phyloP scores from a whole-genome alignment of 495 filamentous ascomycete species.

The Elaphomyces granulatus region DNA sequence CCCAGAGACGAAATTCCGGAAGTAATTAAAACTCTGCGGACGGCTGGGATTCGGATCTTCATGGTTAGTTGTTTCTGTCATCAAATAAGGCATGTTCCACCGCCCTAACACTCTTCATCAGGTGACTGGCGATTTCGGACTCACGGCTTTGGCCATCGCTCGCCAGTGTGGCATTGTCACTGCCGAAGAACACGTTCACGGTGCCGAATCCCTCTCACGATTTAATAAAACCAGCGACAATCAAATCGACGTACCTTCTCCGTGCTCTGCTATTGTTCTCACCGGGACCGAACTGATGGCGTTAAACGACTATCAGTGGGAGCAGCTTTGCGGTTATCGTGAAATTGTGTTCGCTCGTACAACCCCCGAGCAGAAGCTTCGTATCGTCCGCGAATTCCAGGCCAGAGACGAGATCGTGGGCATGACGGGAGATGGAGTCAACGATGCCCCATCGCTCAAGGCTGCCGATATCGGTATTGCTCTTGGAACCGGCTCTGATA shows the following conservation, averaged over 20 bases:
- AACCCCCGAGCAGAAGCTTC: slow-evolving; percentile 62
- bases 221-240: slow-evolving; percentile 1
- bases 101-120: slow-evolving; percentile 13
- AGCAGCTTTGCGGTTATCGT: slow-evolving; percentile 39
- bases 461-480: slow-evolving; percentile 41
- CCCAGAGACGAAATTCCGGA: slow-evolving; percentile 48
- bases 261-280: slow-evolving; percentile 17
- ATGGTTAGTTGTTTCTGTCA: slow-evolving; percentile 32
- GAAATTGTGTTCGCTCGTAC: slow-evolving; percentile 62
- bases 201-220: background rate
- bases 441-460: slow-evolving; percentile 43
- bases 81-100: too few relatives aligned
- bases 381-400: slow-evolving; percentile 55
- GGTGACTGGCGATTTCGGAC: slow-evolving; percentile 52
- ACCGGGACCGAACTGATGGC: slow-evolving; percentile 42
- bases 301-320: slow-evolving; percentile 43
- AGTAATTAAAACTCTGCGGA: slow-evolving; percentile 41
- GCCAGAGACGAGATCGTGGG: slow-evolving; percentile 28
- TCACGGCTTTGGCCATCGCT: slow-evolving; percentile 57
- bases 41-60: slow-evolving; percentile 48
- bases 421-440: slow-evolving; percentile 46
- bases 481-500: slow-evolving; percentile 37
- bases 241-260: background rate
- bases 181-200: slow-evolving; percentile 12
- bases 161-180: slow-evolving; percentile 49